A percentile compares a stretch with the other conserved stretches of the same genome.
phyloP scores from a whole-genome alignment of 2,329 filamentous ascomycete species.

The Calonectria hawksworthii region DNA sequence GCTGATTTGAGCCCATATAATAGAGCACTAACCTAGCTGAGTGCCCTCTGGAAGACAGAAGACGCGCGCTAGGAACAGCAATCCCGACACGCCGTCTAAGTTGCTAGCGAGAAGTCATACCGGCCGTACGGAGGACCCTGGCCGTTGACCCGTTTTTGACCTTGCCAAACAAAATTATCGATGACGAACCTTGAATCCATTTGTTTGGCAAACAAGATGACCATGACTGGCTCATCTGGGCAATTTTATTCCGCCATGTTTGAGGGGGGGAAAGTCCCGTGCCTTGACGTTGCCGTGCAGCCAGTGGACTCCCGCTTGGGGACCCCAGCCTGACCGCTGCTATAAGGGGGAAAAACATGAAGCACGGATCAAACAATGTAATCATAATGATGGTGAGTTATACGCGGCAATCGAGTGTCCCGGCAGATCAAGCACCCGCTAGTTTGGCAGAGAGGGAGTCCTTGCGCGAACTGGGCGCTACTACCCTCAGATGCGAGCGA shows the following conservation, averaged over 20 bases:
- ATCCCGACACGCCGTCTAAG: neutral
- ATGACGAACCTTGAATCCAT: neutral
- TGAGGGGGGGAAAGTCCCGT: neutral
- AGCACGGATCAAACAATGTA: neutral
- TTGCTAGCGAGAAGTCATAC: neutral
- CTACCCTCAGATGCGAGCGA: neutral
- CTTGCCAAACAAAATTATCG: neutral
- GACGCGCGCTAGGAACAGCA: neutral
- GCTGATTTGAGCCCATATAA: neutral
- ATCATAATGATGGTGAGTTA: neutral
- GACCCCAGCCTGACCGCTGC: neutral
- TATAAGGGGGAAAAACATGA: neutral
- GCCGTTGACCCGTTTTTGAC: neutral
- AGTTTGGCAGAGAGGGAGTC: neutral
- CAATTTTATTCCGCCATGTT: neutral
- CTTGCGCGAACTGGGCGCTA: neutral
- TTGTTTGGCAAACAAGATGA: neutral
- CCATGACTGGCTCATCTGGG: neutral
- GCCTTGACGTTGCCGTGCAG: neutral
- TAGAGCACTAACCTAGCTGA: neutral
- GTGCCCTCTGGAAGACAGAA: neutral
- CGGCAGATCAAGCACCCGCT: neutral
- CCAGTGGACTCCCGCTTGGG: neutral
- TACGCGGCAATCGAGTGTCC: neutral
- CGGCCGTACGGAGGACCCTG: neutral